These are phyloP conservation scores for Sanguinoderma infundibulare DNA, from an alignment of 1,284 basidiomycete species.

Conservation along the genomic window DNA sequence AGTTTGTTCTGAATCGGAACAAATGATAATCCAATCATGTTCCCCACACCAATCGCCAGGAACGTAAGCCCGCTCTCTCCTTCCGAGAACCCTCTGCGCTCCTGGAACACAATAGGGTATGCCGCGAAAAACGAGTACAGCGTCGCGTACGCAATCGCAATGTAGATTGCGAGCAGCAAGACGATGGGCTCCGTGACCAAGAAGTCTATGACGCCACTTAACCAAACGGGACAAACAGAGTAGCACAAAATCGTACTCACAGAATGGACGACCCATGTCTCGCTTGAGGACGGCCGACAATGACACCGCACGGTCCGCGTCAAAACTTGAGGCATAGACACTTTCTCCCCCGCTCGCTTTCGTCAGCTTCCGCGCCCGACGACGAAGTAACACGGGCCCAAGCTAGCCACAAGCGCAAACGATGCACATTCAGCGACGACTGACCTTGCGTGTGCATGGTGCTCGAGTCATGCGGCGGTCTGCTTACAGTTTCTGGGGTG, in stretches of 20 bases:
- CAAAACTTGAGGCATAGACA: slow-evolving; percentile 59
- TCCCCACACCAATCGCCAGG: slow-evolving; percentile 66
- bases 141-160: slow-evolving; percentile 67
- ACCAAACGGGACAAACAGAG: neutral
- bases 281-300: slow-evolving; percentile 43
- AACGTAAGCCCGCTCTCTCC: slow-evolving; percentile 69
- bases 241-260: slow-evolving; percentile 37
- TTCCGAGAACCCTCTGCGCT: slow-evolving; percentile 60
- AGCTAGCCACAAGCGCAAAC: slow-evolving; percentile 44
- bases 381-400: slow-evolving; percentile 67
- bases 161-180: slow-evolving; percentile 66
- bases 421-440: neutral
- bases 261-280: slow-evolving; percentile 65
- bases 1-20: slow-evolving; percentile 60
- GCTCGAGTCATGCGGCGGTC: neutral
- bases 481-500: slow-evolving; percentile 53
- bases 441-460: neutral
- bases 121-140: slow-evolving; percentile 63
- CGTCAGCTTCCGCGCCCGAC: slow-evolving; percentile 55
- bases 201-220: slow-evolving; percentile 47
- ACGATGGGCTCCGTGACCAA: slow-evolving; percentile 74
- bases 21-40: slow-evolving; percentile 54
- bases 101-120: slow-evolving; percentile 67
- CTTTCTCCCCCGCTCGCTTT: slow-evolving; percentile 47
- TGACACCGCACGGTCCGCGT: slow-evolving; percentile 51